Conservation (phyloP, 176 grass and related monocot genomes). For the Tillandsia fasciculata region DNA sequence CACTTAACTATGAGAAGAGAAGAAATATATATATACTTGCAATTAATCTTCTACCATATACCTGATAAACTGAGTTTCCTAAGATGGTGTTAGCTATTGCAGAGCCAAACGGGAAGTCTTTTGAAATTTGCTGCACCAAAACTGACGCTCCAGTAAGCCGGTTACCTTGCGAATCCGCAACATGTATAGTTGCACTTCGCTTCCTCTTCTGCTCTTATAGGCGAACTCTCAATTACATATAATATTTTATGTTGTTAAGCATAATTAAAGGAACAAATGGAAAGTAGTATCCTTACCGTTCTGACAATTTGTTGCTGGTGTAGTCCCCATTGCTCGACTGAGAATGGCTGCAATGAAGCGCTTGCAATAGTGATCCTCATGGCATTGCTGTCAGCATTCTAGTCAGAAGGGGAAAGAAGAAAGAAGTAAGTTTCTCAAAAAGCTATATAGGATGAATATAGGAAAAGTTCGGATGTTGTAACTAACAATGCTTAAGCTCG, state of each 20-base stretch:
- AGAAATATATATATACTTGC: too few species aligned
- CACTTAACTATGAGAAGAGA: too few species aligned
- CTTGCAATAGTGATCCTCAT: constrained; percentile 59
- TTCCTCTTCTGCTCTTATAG: constrained; percentile 50
- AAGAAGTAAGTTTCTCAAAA: background rate
- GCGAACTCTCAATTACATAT: background rate
- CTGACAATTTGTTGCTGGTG: constrained; percentile 73
- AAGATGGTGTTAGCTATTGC: constrained; percentile 86
- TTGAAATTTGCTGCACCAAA: constrained; percentile 52
- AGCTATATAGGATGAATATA: background rate
- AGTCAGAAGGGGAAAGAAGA: background rate
- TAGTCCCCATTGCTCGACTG: constrained; percentile 57
- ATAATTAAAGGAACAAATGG: background rate
- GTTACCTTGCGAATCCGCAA: constrained; percentile 51
- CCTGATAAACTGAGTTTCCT: constrained; percentile 69
- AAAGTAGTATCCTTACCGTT: constrained; percentile 31
- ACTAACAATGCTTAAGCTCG: too few species aligned
- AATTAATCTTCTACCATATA: background rate
- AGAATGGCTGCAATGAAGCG: constrained; percentile 74
- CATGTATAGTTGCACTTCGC: constrained; percentile 61
- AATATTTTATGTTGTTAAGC: background rate
- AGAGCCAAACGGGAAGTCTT: constrained; percentile 82
- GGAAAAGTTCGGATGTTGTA: too few species aligned
- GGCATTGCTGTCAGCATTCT: constrained; percentile 66
- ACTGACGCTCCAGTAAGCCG: constrained; percentile 57